Evolutionary conservation across 2,329 filamentous ascomycete species (phyloP).

Genomic region (Magnaporthiopsis incrustans): DNA sequence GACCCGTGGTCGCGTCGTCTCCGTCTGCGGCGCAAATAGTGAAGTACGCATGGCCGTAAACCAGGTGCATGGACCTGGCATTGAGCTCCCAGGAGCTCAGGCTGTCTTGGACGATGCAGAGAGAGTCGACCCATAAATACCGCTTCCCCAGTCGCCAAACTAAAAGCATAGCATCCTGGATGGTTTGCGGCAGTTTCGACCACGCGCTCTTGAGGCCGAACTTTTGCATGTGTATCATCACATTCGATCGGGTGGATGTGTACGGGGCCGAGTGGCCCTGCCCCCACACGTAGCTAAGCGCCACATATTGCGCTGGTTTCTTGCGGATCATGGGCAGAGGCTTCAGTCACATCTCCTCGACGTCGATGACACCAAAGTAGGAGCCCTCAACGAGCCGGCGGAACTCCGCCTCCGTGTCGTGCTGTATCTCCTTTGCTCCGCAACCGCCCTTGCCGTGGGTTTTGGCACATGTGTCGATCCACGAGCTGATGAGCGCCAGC

Average conservation of each 20-base stretch:
- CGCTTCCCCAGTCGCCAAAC: conserved; percentile 8
- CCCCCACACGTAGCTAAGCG: conserved; percentile 16
- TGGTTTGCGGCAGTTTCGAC: conserved; percentile 9
- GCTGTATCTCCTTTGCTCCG: too few species aligned
- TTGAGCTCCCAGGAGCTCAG: conserved; percentile 20
- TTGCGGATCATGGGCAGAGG: background rate
- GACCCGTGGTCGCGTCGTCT: conserved; percentile 7
- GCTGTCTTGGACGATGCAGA: conserved; percentile 19
- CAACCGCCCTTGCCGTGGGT: background rate
- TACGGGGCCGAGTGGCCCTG: conserved; percentile 1
- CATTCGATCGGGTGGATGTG: conserved; percentile 2
- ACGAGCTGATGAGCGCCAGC: conserved; percentile 2
- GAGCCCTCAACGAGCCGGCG: background rate
- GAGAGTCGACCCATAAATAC: conserved; percentile 19
- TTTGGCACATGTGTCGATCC: conserved; percentile 6
- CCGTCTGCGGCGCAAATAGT: conserved; percentile 27
- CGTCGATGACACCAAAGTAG: conserved; percentile 9
- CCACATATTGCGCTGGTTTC: conserved; percentile 8
- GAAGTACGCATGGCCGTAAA: conserved; percentile 24
- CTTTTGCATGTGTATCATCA: conserved; percentile 1
- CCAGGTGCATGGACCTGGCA: conserved; percentile 20
- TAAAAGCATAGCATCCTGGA: conserved; percentile 11
- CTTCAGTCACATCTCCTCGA: conserved; percentile 7
- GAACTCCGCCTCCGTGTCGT: background rate
- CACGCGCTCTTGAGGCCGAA: conserved; percentile 6